Evolutionary conservation across 2,329 filamentous ascomycete species (phyloP), one percentile per base, ranked within the genome.

Genomic region (Colletotrichum zoysiae): DNA sequence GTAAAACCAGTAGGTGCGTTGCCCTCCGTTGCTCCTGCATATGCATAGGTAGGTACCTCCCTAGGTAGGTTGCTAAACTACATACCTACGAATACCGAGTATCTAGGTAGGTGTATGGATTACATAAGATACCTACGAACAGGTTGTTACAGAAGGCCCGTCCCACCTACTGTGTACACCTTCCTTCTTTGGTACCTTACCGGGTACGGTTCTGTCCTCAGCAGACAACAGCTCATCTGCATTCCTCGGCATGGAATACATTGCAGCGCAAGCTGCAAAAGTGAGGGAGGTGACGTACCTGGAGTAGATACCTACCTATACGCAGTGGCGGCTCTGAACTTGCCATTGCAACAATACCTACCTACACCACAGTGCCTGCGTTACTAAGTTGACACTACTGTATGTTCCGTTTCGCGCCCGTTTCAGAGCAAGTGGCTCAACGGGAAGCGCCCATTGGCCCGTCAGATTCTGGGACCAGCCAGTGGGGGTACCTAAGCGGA

Each of bases 381-480:
- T 48, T 30, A 30, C 30, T 30, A 30, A 4, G 30, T n/a, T 8
- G 1, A 48, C 8, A n/a, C 44, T n/a, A 46, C 4, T 8, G 18
- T 57, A 72, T 60, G 46, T 69, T 23, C 55, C 59, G 70, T 72
- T 72, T 72, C 70, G 66, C 38, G 46, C 40, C 55, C 42, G 70
- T 72, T 70, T 72, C 70, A 72, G 66, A 65, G 69, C 59, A 56
- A 72, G 65, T 69, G 60, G 53, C 46, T 38, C 30, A 42, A 50
- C 55, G 53, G 55, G 44, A 48, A 35, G 18, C 5, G 46, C 33
- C 50, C 66, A 70, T 72, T 72, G 70, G 70, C n/a, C 46, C 48
- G 66, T 55, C 44, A 59, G 59, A 72, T 65, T 59, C 66, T 65
- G 65, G 70, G 70, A 65, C 65, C 42, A 55, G 50, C 65, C 42